Conservation (phyloP, 768 basidiomycete genomes). For the Boletus tylopilopsis region DNA sequence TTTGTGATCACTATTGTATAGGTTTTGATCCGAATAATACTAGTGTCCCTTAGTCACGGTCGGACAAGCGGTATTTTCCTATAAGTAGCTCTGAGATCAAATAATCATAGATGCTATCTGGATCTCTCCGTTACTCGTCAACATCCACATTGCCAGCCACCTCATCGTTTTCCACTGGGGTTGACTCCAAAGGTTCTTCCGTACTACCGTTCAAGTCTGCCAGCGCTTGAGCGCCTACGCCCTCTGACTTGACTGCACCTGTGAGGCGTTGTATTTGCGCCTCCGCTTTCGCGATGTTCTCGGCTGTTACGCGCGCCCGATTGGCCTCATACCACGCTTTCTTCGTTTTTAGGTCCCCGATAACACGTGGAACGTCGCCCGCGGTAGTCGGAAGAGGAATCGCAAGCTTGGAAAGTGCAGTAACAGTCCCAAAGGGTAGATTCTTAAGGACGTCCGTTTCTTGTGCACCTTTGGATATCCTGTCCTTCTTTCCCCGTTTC, state of each 20-base stretch:
- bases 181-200: constrained; percentile 46
- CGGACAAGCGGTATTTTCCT: constrained; percentile 13
- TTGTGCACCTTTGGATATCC: constrained; percentile 37
- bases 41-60: constrained; percentile 16
- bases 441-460: constrained; percentile 45
- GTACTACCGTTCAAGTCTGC: constrained; percentile 37
- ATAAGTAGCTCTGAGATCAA: constrained; percentile 19
- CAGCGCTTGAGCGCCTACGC: constrained; percentile 24
- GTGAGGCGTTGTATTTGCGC: constrained; percentile 64
- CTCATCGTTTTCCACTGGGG: constrained; percentile 39
- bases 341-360: constrained; percentile 91
- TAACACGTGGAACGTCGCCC: constrained; percentile 74
- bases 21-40: constrained; percentile 30
- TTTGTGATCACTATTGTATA: constrained; percentile 36
- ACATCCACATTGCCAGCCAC: constrained; percentile 37
- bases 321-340: constrained; percentile 95
- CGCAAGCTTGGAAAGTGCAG: constrained; percentile 81
- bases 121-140: constrained; percentile 27
- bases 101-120: constrained; percentile 9
- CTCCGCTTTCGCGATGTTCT: constrained; percentile 79
- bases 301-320: constrained; percentile 73
- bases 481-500: constrained; percentile 57
- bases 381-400: constrained; percentile 84
- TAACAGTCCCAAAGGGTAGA: constrained; percentile 80
- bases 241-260: constrained; percentile 37